phyloP scores from a whole-genome alignment of 305 asterid genomes.

The Euphrasia arctica region DNA sequence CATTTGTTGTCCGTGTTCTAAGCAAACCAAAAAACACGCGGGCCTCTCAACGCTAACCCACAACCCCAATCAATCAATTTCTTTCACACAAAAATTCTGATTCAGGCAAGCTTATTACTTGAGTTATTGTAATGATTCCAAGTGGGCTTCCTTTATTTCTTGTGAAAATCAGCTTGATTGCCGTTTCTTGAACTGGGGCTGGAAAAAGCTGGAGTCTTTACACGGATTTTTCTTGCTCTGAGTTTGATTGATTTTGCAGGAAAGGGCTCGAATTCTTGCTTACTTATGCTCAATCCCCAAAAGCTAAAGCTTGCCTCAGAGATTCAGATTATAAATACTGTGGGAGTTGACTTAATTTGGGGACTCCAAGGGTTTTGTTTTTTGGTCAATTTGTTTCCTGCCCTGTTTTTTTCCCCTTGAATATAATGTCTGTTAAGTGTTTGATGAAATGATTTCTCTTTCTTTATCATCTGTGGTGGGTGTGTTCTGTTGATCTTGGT shows the following conservation, averaged over 20 bases:
- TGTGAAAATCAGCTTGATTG: conserved; percentile 5
- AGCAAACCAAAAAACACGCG: not conserved
- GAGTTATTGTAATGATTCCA: conserved; percentile 7
- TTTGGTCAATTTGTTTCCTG: not conserved
- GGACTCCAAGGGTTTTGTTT: not conserved
- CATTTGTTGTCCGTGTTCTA: not conserved
- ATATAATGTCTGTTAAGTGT: not conserved
- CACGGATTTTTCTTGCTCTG: conserved; percentile 15
- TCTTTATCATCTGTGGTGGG: no score
- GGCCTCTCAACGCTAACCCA: conserved; percentile 32
- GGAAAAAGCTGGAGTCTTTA: conserved; percentile 24
- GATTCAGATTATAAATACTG: no score
- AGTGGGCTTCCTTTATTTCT: conserved; percentile 16
- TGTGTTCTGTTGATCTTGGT: no score
- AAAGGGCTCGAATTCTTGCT: conserved; percentile 3
- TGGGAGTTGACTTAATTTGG: conserved; percentile 24
- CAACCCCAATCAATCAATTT: conserved; percentile 18
- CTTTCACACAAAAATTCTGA: not conserved
- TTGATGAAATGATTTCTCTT: no score
- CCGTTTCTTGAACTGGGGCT: conserved; percentile 25
- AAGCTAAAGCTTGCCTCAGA: not conserved
- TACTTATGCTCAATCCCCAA: not conserved
- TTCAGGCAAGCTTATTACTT: no score
- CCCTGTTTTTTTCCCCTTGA: not conserved
- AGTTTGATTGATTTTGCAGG: conserved; percentile 10